phyloP scores from a whole-genome alignment of 2,329 filamentous ascomycete genomes.

The Monilinia laxa region DNA sequence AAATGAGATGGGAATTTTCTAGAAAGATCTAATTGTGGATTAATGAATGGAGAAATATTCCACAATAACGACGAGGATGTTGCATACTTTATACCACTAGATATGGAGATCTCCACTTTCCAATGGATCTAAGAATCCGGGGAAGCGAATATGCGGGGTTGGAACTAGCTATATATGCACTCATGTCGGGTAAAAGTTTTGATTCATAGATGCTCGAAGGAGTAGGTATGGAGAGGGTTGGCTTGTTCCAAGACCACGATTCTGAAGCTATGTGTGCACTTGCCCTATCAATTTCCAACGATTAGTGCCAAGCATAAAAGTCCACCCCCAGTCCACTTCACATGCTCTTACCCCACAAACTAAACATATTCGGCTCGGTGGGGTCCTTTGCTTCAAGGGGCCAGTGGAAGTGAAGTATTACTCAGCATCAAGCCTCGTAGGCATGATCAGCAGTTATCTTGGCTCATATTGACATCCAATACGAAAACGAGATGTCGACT shows the following conservation, averaged over 20 bases:
- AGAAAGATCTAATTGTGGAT: not conserved
- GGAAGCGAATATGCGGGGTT: slow-evolving; percentile 13
- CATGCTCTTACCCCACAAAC: not conserved
- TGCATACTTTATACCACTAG: not conserved
- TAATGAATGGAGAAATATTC: not conserved
- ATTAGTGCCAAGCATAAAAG: too few species aligned
- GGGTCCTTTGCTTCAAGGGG: not conserved
- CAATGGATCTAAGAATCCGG: not conserved
- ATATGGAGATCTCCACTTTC: not conserved
- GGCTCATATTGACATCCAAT: not conserved
- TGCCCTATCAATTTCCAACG: too few species aligned
- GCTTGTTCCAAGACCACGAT: too few species aligned
- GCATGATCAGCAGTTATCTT: not conserved
- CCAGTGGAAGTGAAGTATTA: not conserved
- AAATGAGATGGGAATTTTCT: not conserved
- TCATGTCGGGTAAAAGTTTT: too few species aligned
- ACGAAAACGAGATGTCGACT: too few species aligned
- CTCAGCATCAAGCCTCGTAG: not conserved
- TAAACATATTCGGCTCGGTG: not conserved
- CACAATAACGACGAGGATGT: not conserved
- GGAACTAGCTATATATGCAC: not conserved
- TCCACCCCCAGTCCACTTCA: not conserved
- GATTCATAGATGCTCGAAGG: too few species aligned
- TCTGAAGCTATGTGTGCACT: too few species aligned
- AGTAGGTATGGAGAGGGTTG: too few species aligned